Evolutionary conservation across 2,329 filamentous ascomycete species (phyloP).

Genomic region (Sclerotinia glacialis): DNA sequence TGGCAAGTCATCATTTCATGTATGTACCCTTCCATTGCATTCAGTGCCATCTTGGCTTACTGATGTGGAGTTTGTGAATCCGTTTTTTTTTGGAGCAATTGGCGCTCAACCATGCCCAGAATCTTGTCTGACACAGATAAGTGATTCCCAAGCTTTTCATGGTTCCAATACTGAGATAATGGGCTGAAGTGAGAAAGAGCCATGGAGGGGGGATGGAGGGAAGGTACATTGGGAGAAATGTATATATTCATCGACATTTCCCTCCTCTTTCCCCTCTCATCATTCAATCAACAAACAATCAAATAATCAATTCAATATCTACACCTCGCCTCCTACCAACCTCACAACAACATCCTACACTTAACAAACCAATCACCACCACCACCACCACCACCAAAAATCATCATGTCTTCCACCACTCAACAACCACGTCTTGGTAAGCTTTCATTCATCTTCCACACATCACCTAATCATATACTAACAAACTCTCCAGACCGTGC

Average conservation of each 20-base stretch:
- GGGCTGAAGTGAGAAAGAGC: slow-evolving; percentile 5
- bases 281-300: slow-evolving; percentile 9
- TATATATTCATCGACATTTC: slow-evolving; percentile 14
- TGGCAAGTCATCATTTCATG: slow-evolving; percentile 10
- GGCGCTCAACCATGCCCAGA: slow-evolving; percentile 13
- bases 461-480: background rate
- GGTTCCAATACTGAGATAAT: background rate
- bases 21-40: slow-evolving; percentile 7
- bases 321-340: background rate
- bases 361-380: slow-evolving; percentile 7
- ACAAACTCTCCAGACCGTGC: slow-evolving; percentile 12
- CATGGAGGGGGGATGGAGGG: background rate
- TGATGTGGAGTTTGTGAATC: slow-evolving; percentile 16
- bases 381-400: slow-evolving; percentile 16
- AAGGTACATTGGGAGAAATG: slow-evolving; percentile 3
- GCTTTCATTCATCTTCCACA: background rate
- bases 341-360: background rate
- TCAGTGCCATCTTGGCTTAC: slow-evolving; percentile 18
- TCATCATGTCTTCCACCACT: slow-evolving; percentile 19
- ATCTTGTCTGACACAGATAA: slow-evolving; percentile 18
- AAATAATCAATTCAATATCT: background rate
- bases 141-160: slow-evolving; percentile 3
- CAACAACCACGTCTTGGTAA: slow-evolving; percentile 19
- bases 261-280: slow-evolving; percentile 14
- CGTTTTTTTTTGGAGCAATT: background rate